These are phyloP conservation scores for Desmodesmus armatus DNA, from an alignment of 139 green algal species.

Conservation along the genomic window DNA sequence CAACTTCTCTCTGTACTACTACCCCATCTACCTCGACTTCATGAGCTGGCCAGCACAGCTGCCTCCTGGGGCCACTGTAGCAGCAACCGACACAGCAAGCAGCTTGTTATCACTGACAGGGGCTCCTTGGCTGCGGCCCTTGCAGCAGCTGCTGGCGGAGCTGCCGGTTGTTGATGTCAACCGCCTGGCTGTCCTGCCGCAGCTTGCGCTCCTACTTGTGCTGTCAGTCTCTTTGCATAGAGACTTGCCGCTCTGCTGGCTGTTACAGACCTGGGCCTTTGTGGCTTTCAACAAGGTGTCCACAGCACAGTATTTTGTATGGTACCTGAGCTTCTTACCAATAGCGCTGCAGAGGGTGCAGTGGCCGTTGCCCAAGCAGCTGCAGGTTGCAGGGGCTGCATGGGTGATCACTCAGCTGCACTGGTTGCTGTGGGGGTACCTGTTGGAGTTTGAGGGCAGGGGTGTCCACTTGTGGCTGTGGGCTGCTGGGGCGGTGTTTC, in stretches of 20 bases:
- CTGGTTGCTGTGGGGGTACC: slow-evolving; percentile 86
- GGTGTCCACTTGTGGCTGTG: slow-evolving; percentile 73
- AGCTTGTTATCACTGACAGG: background rate
- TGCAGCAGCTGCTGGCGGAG: background rate
- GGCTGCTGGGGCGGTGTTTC: slow-evolving; percentile 69
- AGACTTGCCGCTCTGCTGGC: slow-evolving; percentile 45
- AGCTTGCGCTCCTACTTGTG: slow-evolving; percentile 47
- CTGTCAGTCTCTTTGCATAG: slow-evolving; percentile 41
- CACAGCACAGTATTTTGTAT: slow-evolving; percentile 98
- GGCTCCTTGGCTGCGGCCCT: background rate
- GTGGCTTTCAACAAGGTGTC: slow-evolving; percentile 94
- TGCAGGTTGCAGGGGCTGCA: slow-evolving; percentile 3
- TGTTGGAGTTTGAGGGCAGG: slow-evolving; percentile 76
- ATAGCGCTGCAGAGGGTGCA: slow-evolving; percentile 70
- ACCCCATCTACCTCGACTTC: slow-evolving; percentile 81
- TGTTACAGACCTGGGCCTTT: slow-evolving; percentile 84
- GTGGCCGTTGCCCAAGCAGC: slow-evolving; percentile 33
- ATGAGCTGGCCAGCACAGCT: background rate
- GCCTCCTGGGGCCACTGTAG: background rate
- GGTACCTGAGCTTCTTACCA: slow-evolving; percentile 91
- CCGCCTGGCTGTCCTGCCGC: slow-evolving; percentile 44
- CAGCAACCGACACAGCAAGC: background rate
- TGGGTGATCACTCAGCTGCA: slow-evolving; percentile 75
- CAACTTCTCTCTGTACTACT: slow-evolving; percentile 95
- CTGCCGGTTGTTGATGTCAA: slow-evolving; percentile 36